Evolutionary conservation across 805 yeast genomes (phyloP), one percentile per base, ranked within the genome.

Genomic region (Metschnikowia orientalis): DNA sequence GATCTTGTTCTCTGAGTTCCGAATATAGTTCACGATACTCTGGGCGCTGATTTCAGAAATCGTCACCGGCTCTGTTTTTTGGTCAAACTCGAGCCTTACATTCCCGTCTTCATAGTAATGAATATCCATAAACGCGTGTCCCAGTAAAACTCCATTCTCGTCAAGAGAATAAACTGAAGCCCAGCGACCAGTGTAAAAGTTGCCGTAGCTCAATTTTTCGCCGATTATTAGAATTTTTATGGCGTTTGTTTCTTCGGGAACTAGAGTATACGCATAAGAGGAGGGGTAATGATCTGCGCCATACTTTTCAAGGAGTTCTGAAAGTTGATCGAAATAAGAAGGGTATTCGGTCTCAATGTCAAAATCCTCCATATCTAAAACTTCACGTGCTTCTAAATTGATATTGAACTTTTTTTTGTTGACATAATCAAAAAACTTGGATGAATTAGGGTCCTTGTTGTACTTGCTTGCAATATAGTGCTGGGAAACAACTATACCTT

Each of bases 51-150:
- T 50, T 3, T 53, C 55, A 2, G 36, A 35, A 2, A 46, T 34
- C 14, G 56, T 6, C 7, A 19, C 17, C 21, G 32, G 60, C 5
- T 47, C 48, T 1, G 72, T 45, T 4, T 50, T 47, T 37, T 66
- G 67, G 7, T 57, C 56, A 25, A 54, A 63, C 40, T 74, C 77
- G 50, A 92, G 73, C 32, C 90, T 72, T 12, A 90, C 97, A 51
- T 90, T 90, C 18, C 98, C 98, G 47, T 90, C 97, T 61, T 90
- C 98, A 55, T 75, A 92, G 57, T 89, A 92, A 58, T 90, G 98
- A 24, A 89, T 81, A 44, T 85, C 89, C 19, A 88, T 71, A 13
- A 56, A 57, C 21, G 86, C 69, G 5, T 54, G 53, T 4, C 95
- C 95, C 3, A 44, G 45, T 10, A 83, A 41, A 5, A 54, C 34